Percentiles rank a stretch among this genome's conserved stretches.
Conservation (phyloP, 1,139 yeast species). For the Nematodospora anomalae region DNA sequence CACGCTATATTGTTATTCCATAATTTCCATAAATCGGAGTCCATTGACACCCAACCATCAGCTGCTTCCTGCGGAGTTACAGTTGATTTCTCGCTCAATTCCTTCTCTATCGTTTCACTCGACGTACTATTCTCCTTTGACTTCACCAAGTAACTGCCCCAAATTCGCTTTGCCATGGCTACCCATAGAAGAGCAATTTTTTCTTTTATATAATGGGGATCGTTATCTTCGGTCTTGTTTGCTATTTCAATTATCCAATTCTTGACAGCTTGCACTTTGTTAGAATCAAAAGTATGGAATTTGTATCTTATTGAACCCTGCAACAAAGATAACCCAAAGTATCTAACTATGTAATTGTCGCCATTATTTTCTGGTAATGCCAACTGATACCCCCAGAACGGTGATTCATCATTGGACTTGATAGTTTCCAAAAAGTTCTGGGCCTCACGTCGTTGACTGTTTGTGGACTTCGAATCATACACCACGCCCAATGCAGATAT, state of each 20-base stretch:
- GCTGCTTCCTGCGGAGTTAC: constrained; percentile 40
- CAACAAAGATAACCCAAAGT: constrained; percentile 81
- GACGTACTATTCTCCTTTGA: constrained; percentile 10
- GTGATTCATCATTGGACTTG: constrained; percentile 78
- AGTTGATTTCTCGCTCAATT: constrained; percentile 3
- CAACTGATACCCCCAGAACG: constrained; percentile 89
- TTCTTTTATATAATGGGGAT: constrained; percentile 89
- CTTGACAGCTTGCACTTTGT: constrained; percentile 68
- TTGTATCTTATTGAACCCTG: constrained; percentile 67
- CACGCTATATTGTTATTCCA: constrained; percentile 69
- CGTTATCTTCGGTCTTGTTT: constrained; percentile 53
- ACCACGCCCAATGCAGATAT: constrained; percentile 76
- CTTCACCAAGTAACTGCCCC: constrained; percentile 66
- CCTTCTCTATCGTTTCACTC: neutral
- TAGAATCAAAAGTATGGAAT: constrained; percentile 56
- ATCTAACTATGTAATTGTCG: constrained; percentile 72
- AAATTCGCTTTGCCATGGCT: constrained; percentile 83
- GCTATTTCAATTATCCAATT: constrained; percentile 85
- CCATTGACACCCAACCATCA: constrained; percentile 93
- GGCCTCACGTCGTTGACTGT: constrained; percentile 64
- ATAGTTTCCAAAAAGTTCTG: constrained; percentile 74
- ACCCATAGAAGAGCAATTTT: constrained; percentile 92
- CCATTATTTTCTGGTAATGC: constrained; percentile 64
- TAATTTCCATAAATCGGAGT: constrained; percentile 64
- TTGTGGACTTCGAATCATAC: constrained; percentile 69